Conservation (phyloP, 2,329 filamentous ascomycete species). For the Xylariales sp. region DNA sequence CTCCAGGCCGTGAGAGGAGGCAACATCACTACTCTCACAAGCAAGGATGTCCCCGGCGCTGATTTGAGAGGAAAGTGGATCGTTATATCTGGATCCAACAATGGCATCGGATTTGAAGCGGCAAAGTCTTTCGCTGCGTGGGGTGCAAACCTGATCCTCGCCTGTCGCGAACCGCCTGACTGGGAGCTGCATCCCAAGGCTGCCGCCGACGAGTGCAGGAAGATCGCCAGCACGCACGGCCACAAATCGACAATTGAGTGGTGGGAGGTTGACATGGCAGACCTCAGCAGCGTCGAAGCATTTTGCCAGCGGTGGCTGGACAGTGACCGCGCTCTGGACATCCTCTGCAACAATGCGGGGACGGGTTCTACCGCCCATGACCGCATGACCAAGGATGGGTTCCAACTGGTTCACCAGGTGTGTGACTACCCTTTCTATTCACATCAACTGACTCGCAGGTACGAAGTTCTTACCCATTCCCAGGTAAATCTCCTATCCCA, state of each 20-base stretch:
- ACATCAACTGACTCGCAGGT: too few species aligned
- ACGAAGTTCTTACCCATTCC: too few species aligned
- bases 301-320: conserved; percentile 21
- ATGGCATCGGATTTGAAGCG: conserved; percentile 21
- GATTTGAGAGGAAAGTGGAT: conserved; percentile 12
- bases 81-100: conserved; percentile 10
- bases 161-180: conserved; percentile 17
- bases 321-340: conserved; percentile 17
- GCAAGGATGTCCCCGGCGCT: conserved; percentile 6
- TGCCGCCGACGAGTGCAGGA: conserved; percentile 17
- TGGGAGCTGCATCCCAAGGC: conserved; percentile 15
- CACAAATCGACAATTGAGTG: conserved; percentile 15
- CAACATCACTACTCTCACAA: too few species aligned
- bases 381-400: conserved; percentile 21
- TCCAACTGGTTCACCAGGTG: conserved; percentile 25
- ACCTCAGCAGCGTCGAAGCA: conserved; percentile 18
- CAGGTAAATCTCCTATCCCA: conserved; percentile 27
- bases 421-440: too few species aligned
- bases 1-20: too few species aligned
- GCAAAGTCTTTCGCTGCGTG: conserved; percentile 18
- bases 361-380: conserved; percentile 12
- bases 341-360: conserved; percentile 26
- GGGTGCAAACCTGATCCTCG: conserved; percentile 21
- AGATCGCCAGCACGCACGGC: conserved; percentile 9
- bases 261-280: conserved; percentile 21